phyloP scores from a whole-genome alignment of 2,329 filamentous ascomycete species.

The Passalora sequoiae region DNA sequence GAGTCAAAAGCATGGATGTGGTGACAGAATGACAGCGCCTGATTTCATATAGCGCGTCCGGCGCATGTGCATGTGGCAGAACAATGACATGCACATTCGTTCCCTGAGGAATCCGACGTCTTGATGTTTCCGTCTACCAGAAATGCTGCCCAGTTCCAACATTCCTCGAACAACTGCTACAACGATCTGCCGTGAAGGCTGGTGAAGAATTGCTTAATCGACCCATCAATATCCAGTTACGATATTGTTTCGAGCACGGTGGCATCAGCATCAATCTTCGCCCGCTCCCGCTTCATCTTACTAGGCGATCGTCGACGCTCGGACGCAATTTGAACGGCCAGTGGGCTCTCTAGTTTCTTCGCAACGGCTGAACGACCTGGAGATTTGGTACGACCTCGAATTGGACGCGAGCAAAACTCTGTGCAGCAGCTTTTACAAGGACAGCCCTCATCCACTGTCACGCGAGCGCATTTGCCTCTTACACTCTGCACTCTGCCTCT shows the following conservation, averaged over 20 bases:
- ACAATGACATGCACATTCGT: constrained; percentile 1
- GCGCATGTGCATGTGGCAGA: background rate
- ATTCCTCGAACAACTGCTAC: background rate
- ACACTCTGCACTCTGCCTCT: background rate
- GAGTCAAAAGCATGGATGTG: too few species aligned
- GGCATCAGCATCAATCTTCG: background rate
- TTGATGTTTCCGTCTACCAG: background rate
- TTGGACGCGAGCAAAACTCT: constrained; percentile 2
- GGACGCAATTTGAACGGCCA: background rate
- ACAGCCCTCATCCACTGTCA: background rate
- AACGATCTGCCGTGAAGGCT: too few species aligned
- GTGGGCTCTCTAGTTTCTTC: background rate
- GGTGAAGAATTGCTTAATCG: too few species aligned
- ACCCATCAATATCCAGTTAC: too few species aligned
- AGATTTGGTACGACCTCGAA: too few species aligned
- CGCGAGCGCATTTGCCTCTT: background rate
- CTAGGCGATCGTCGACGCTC: background rate
- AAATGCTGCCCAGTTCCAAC: too few species aligned
- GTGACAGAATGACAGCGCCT: constrained; percentile 1
- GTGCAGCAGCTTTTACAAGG: background rate
- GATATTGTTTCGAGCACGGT: background rate
- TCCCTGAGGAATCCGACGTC: background rate
- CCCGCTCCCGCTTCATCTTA: background rate
- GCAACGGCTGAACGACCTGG: background rate
- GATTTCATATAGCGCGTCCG: background rate